Base-by-base conservation (phyloP, 2,329 filamentous ascomycete genomes). In the Chaetomium strumarium region DNA sequence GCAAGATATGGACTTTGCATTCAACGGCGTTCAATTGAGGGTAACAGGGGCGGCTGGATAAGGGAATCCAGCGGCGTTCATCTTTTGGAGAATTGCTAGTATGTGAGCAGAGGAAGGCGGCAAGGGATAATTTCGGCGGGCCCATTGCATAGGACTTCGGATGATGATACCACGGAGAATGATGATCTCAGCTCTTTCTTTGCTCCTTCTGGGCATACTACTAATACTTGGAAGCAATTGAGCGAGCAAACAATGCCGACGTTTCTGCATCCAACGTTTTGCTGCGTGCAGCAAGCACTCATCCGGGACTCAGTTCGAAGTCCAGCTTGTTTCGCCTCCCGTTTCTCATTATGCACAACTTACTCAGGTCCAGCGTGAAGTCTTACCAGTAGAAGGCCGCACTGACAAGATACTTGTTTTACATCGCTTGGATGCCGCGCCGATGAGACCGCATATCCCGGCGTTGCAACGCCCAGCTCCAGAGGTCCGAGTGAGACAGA, bases 101-200 rank as follows among this genome's bases (percentile, higher is more conserved):
- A 24, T n/a, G n/a, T n/a, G 48, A 39, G 38, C n/a, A 13, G 11
- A 37, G 13, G n/a, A 37, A 37, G 4, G 14, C 30, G 19, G 12
- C 36, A 17, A 36, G 49, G 33, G 34, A 46, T 46, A 38, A 31
- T 19, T 43, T 36, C 44, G 30, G 31, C 20, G 24, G 24, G 7
- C 24, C 24, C 24, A 24, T 24, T 19, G 14, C 16, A 31, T 38
- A 29, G 14, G 42, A 33, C 13, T n/a, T n/a, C n/a, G n/a, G n/a
- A 38, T 43, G 43, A 47, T 46, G 49, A 51, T 51, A 52, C 44
- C 43, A 52, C 41, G 39, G 48, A 44, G 47, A 14, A 19, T 46
- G 9, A 19, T 16, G 10, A 37, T 37, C n/a, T 37, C 14, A n/a
- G 42, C 42, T 34, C 34, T 34, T 17, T 38, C 31, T 37, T 30